Percentiles rank a stretch among this genome's conserved stretches.
Conservation (phyloP, 305 asterid genomes). For the Solanum hybrid region DNA sequence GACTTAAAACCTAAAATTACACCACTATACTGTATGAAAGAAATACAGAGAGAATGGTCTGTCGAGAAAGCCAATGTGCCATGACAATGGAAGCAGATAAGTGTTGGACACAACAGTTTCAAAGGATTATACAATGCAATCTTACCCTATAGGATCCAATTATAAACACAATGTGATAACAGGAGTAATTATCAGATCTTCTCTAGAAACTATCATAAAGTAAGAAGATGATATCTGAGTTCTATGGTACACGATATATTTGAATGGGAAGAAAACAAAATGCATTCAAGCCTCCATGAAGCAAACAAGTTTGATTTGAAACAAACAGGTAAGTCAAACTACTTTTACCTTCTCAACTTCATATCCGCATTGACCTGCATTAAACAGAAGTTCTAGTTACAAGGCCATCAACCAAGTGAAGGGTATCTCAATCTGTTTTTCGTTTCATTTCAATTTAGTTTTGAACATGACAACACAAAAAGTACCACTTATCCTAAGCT, state of each 20-base stretch:
- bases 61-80: background rate
- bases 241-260: background rate
- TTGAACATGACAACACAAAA: background rate
- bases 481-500: background rate
- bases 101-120: background rate
- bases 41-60: background rate
- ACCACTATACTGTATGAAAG: background rate
- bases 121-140: background rate
- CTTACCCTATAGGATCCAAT: background rate
- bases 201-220: background rate
- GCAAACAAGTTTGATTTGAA: background rate
- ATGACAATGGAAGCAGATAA: background rate
- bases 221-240: background rate
- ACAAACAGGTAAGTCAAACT: background rate
- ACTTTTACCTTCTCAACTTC: conserved; percentile 62
- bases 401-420: background rate
- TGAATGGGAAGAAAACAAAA: background rate
- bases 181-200: background rate
- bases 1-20: background rate
- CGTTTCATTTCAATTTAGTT: background rate
- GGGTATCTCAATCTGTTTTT: background rate
- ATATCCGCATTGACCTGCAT: conserved; percentile 86
- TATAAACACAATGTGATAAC: background rate
- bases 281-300: background rate
- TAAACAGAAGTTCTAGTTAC: conserved; percentile 6